Percentiles rank a stretch among this genome's conserved stretches.
phyloP scores from a whole-genome alignment of 345 rosid genomes.

The Melaleuca alternifolia region DNA sequence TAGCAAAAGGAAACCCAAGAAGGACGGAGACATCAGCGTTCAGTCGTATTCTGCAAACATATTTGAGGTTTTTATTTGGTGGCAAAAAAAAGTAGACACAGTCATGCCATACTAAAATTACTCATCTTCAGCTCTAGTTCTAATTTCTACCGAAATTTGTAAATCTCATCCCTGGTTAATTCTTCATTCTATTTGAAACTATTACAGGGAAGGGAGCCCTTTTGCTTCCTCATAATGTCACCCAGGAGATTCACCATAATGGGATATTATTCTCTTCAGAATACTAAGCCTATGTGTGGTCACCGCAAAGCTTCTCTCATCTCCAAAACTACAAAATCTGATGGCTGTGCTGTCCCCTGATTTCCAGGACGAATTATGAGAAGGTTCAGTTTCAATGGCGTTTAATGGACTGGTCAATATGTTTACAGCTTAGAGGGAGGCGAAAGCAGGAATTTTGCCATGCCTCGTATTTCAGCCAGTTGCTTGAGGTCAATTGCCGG shows the following conservation, averaged over 20 bases:
- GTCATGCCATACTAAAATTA: neutral
- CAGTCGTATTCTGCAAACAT: neutral
- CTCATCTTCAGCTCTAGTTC: neutral
- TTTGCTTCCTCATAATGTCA: neutral
- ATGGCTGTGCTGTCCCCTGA: neutral
- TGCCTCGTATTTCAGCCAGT: neutral
- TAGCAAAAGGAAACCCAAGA: neutral
- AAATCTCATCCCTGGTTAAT: neutral
- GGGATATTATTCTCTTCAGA: neutral
- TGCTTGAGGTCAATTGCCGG: neutral
- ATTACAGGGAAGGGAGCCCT: neutral
- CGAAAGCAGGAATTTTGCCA: neutral
- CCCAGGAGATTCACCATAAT: neutral
- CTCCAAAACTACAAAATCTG: neutral
- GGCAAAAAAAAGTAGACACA: neutral
- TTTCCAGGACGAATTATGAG: neutral
- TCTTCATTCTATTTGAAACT: neutral
- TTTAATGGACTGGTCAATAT: neutral
- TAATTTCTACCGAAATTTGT: neutral
- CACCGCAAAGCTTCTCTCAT: neutral
- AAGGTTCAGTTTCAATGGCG: neutral
- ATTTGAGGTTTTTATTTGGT: neutral
- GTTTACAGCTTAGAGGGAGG: neutral
- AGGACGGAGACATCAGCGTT: neutral
- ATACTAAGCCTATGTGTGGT: neutral